These are phyloP conservation scores for Erucastrum elatum DNA, from an alignment of 345 rosid genomes.

Conservation along the genomic window DNA sequence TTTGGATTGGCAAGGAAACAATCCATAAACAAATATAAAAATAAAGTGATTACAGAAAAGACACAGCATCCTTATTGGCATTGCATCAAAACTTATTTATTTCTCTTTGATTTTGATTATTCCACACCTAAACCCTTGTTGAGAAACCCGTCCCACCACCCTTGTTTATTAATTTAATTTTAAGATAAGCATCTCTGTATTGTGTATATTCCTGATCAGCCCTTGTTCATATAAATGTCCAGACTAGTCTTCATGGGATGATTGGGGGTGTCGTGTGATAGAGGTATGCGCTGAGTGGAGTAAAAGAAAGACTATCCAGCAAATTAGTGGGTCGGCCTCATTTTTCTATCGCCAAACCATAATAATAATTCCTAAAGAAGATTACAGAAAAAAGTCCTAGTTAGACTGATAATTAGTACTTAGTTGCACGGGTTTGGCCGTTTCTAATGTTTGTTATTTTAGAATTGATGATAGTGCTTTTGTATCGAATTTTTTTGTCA, in stretches of 20 bases:
- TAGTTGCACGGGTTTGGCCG: not conserved
- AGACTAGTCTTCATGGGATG: not conserved
- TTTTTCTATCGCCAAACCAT: conserved; percentile 24
- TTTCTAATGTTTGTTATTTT: not conserved
- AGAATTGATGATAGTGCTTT: no score
- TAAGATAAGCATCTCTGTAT: conserved; percentile 34
- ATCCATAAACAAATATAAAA: not conserved
- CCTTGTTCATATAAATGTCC: conserved; percentile 9
- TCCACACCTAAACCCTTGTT: conserved; percentile 35
- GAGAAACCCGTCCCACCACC: conserved; percentile 41
- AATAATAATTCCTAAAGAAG: conserved; percentile 19
- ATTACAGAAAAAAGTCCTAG: conserved; percentile 8
- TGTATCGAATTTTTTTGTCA: not conserved
- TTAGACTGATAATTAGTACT: not conserved
- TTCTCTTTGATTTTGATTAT: conserved; percentile 35
- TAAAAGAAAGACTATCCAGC: conserved; percentile 41
- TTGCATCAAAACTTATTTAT: conserved; percentile 23
- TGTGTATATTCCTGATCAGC: conserved; percentile 4
- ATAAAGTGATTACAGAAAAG: not conserved
- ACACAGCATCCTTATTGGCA: not conserved
- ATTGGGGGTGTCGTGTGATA: conserved; percentile 33
- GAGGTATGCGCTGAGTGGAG: conserved; percentile 42
- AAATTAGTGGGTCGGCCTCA: conserved; percentile 39
- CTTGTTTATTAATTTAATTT: conserved; percentile 19
- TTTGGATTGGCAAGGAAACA: not conserved